phyloP scores from a whole-genome alignment of 257 asterid species.

The Mentha longifolia region DNA sequence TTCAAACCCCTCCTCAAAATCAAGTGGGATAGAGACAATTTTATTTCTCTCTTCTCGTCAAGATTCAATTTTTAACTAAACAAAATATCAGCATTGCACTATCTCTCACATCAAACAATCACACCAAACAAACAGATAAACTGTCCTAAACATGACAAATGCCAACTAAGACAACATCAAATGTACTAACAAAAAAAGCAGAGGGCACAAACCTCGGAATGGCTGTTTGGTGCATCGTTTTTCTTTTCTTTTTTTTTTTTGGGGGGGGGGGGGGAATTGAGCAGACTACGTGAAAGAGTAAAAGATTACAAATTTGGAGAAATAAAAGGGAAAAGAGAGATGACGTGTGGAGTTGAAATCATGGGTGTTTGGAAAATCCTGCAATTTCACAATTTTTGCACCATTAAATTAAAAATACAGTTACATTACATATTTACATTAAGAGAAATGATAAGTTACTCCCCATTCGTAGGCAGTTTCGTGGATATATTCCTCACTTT shows the following conservation, averaged over 20 bases:
- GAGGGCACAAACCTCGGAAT: conserved; percentile 39
- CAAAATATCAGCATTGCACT: conserved; percentile 4
- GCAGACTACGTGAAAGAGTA: conserved; percentile 8
- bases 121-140: not conserved
- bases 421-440: too few species aligned
- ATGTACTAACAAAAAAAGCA: not conserved
- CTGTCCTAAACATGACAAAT: not conserved
- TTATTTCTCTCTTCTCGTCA: conserved; percentile 17
- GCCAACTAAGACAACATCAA: conserved; percentile 20
- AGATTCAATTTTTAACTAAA: conserved; percentile 9
- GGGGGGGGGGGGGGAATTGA: not conserved
- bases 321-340: not conserved
- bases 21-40: not conserved
- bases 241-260: too few species aligned
- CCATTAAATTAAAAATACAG: too few species aligned
- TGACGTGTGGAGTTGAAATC: conserved; percentile 49
- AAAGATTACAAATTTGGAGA: conserved; percentile 17
- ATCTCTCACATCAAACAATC: conserved; percentile 20
- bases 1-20: not conserved
- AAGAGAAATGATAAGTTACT: not conserved
- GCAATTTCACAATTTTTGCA: too few species aligned
- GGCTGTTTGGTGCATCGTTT: conserved; percentile 33
- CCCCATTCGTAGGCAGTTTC: too few species aligned
- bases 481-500: too few species aligned
- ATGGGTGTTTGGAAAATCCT: conserved; percentile 48